Conservation (phyloP, 2,329 filamentous ascomycete species). For the Karstenula rhodostoma region DNA sequence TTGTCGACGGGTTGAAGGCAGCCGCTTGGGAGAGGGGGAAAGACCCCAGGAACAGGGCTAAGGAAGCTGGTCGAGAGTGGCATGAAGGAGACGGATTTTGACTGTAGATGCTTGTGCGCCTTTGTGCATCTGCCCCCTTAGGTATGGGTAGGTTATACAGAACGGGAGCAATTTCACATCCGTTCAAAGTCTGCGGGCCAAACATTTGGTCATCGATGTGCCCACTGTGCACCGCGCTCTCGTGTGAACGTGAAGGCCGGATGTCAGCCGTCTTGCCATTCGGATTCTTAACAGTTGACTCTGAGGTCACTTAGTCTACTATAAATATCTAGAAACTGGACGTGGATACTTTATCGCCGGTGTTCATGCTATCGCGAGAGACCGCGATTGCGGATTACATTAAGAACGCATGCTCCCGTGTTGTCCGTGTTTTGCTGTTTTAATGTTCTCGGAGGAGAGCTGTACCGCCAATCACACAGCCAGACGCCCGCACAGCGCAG, state of each 20-base stretch:
- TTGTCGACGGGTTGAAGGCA: constrained; percentile 53
- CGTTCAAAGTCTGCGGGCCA: not conserved
- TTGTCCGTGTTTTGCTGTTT: not conserved
- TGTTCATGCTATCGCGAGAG: no score
- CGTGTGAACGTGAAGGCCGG: no score
- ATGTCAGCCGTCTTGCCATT: no score
- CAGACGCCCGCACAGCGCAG: not conserved
- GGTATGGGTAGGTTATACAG: not conserved
- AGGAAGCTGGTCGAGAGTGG: constrained; percentile 63
- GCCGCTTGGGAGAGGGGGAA: constrained; percentile 61
- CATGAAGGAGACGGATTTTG: constrained; percentile 64
- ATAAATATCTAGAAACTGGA: no score
- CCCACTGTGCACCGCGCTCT: no score
- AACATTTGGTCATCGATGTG: not conserved
- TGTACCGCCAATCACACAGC: not conserved
- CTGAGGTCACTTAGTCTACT: no score
- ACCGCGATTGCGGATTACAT: not conserved
- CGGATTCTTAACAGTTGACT: no score
- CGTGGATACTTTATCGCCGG: no score
- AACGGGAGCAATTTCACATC: not conserved
- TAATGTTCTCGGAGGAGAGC: constrained; percentile 1
- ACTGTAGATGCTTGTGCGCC: constrained; percentile 19
- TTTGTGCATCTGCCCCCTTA: not conserved
- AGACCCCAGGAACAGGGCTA: constrained; percentile 60
- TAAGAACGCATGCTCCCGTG: not conserved